Base-by-base conservation (phyloP, 2,329 filamentous ascomycete species). In the Colletotrichum neosansevieriae region DNA sequence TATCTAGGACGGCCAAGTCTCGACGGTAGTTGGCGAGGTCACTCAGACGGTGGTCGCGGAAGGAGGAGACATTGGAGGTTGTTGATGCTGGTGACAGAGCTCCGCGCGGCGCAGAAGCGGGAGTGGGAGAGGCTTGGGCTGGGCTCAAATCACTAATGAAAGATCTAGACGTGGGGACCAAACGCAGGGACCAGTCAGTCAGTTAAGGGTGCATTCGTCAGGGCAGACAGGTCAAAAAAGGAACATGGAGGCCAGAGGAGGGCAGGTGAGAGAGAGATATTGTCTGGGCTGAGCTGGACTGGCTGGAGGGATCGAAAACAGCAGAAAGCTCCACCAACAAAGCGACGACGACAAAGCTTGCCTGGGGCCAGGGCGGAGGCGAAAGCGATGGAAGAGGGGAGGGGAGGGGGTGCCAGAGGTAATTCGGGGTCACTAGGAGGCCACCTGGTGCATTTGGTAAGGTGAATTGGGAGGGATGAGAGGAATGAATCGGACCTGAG, bases 1-100 rank as follows among this genome's bases (percentile, higher is more conserved):
- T 86, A 71, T 93, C 90, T 74, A 93, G 83, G 67, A 91, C 87
- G 73, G 89, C 86, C 64, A 93, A 86, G 74, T 93, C 90, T 80
- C 90, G 91, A 75, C 91, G 89, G 77, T 93, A 91, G 77, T 91
- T 90, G 76, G 84, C 83, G 73, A 92, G 85, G 75, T 91, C 89
- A 81, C 84, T 86, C 76, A 86, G 78, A 72, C 85, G 83, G 74
- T 84, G 86, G 71, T 87, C 87, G 78, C 86, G 85, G 82, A 86
- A 87, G 71, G 82, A 77, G 71, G 86, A 83, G 72, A 82, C 81
- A 74, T 79, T 80, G 65, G 81, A 79, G 70, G 79, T 77, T 54
- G 82, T 79, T 69, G 82, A 82, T 67, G 79, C 72, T 21, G 82
- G 77, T 59, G 81, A 82, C 73, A 84, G 76, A 70, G 80, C 78